A percentile compares a stretch with the other conserved stretches of the same genome.
These are phyloP conservation scores for Sporothrix brunneoviolacea DNA, from an alignment of 2,329 filamentous ascomycete species.

Conservation along the genomic window DNA sequence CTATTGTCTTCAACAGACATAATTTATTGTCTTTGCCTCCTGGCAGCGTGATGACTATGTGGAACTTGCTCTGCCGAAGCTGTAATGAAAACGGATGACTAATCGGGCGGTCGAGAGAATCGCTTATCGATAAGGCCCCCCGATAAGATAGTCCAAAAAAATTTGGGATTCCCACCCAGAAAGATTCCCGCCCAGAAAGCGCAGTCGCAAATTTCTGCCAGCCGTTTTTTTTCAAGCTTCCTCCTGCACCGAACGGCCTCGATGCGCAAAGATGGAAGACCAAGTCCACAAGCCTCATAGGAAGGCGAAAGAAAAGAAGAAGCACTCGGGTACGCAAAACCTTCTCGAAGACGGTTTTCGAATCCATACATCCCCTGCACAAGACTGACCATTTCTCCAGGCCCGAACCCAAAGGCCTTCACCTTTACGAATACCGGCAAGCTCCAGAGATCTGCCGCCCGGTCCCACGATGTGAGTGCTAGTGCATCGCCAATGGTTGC, in stretches of 20 bases:
- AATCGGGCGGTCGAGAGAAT: no score
- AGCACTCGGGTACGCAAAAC: slow-evolving; percentile 47
- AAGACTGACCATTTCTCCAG: slow-evolving; percentile 34
- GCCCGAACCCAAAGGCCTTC: slow-evolving; percentile 84
- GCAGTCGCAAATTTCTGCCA: slow-evolving; percentile 14
- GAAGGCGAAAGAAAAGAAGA: slow-evolving; percentile 83
- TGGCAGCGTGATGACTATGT: no score
- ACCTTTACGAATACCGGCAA: slow-evolving; percentile 76
- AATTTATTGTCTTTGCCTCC: no score
- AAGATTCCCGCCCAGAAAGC: neutral
- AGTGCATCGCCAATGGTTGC: neutral
- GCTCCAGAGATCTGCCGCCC: slow-evolving; percentile 65
- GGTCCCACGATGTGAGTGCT: slow-evolving; percentile 58
- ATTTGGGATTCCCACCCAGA: neutral
- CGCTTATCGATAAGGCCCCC: slow-evolving; percentile 12
- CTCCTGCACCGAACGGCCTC: neutral
- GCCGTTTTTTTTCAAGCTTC: neutral
- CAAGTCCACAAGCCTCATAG: slow-evolving; percentile 81
- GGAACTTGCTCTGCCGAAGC: no score
- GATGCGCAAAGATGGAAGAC: slow-evolving; percentile 60
- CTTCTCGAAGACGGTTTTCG: neutral
- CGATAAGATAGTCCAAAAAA: slow-evolving; percentile 17
- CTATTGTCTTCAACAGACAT: no score
- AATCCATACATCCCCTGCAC: neutral
- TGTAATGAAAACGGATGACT: no score